Conservation (phyloP, 176 grass and related monocot species). For the Zoysia pacifica region DNA sequence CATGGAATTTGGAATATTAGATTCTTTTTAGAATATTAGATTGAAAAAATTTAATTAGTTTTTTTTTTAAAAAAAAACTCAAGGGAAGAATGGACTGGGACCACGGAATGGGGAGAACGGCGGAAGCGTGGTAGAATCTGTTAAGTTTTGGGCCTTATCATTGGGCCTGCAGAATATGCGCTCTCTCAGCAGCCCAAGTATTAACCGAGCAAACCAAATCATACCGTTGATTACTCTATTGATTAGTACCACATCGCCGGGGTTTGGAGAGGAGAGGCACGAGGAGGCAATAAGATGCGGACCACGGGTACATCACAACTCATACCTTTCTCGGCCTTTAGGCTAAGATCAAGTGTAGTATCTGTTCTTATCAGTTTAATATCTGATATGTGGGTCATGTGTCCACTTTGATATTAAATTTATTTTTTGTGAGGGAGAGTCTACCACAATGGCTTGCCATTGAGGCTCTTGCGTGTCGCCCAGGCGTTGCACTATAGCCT, state of each 20-base stretch:
- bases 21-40: too few relatives aligned
- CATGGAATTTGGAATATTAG: too few relatives aligned
- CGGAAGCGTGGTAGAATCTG: too few relatives aligned
- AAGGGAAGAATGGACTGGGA: too few relatives aligned
- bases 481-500: background rate
- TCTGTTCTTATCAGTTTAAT: conserved; percentile 59
- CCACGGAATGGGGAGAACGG: too few relatives aligned
- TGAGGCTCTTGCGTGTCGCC: background rate
- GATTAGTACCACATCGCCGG: background rate
- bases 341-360: conserved; percentile 80
- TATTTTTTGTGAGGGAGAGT: background rate
- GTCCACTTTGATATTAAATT: background rate
- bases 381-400: background rate
- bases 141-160: too few relatives aligned
- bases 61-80: too few relatives aligned
- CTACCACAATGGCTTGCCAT: background rate
- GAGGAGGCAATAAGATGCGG: background rate
- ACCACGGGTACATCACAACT: background rate
- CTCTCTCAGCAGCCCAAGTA: too few relatives aligned
- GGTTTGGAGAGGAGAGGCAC: background rate
- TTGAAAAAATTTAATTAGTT: too few relatives aligned
- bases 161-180: too few relatives aligned
- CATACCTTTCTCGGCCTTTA: conserved; percentile 74
- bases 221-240: background rate
- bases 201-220: background rate